Base-by-base conservation (phyloP, 2,329 filamentous ascomycete genomes). In the Berkeleyomyces rouxiae region DNA sequence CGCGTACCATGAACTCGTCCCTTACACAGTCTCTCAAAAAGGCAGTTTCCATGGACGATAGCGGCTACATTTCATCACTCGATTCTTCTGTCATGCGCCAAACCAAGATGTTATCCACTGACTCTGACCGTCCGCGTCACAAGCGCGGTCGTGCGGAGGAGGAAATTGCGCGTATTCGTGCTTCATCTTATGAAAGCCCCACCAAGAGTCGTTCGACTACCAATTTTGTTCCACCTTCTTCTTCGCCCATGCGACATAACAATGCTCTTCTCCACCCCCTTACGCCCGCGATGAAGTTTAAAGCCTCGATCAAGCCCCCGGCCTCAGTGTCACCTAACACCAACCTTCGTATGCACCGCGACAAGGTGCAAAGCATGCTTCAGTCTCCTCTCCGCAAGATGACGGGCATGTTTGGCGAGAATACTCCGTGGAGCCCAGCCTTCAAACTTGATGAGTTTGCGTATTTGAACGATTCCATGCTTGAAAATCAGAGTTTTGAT, bases 51-150 rank as follows among this genome's bases (percentile, higher is more conserved):
- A 86, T 95, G 77, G 89, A 82, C 69, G 93, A 99, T 73, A 97
- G 92, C 71, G 93, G 93, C 47, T 99, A 97, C 73, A 96, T 95
- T 71, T 97, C 93, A 1, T 96, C 91, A 0, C 80, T 97, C 16
- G 91, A 96, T 68, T 97, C 93, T 2, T 97, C 93, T 0, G 90
- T 81, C 11, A 81, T 89, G 71, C 83, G 92, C 64, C 84, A 87
- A 58, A 83, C 85, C 66, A 78, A 82, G 65, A 76, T 76, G 13
- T 78, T 90, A 51, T 89, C 86, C 3, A 92, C 89, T 0, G 90
- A 95, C 69, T 81, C 85, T 61, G 87, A 90, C 68, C 84, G 85
- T n/a, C 86, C 86, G 59, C 82, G 83, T 62, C 85, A 90, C 68
- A 95, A 92, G 76, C 86, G 89, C 65, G 92, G 92, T 39, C 87